Conservation (phyloP, 805 yeast genomes). For the Wickerhamiella slavikovae region DNA sequence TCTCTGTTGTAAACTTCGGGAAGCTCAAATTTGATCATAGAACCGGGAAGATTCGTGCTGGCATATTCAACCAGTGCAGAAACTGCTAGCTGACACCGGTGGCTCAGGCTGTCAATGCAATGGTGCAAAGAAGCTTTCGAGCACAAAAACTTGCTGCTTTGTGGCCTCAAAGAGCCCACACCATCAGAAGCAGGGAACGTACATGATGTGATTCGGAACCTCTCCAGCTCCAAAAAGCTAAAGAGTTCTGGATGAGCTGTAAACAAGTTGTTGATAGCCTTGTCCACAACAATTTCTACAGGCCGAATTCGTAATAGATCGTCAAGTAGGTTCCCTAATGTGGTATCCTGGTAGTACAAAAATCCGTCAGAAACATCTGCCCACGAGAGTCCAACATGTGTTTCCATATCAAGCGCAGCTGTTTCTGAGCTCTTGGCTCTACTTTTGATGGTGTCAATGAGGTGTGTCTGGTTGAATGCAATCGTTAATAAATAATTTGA, state of each 20-base stretch:
- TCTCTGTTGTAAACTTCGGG: conserved; percentile 40
- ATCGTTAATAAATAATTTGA: conserved; percentile 55
- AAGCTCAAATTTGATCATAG: conserved; percentile 37
- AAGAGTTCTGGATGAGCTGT: conserved; percentile 12
- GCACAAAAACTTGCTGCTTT: conserved; percentile 23
- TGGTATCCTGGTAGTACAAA: conserved; percentile 40
- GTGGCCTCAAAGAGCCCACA: conserved; percentile 18
- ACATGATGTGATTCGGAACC: conserved; percentile 39
- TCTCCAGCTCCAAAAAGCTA: conserved; percentile 34
- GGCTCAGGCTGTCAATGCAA: conserved; percentile 9
- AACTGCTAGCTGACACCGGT: conserved; percentile 35
- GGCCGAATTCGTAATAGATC: conserved; percentile 66
- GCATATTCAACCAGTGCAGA: conserved; percentile 46
- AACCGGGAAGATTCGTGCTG: conserved; percentile 50
- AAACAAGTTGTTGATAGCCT: conserved; percentile 8
- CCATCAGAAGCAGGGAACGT: conserved; percentile 22
- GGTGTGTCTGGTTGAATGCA: conserved; percentile 9
- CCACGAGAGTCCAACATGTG: conserved; percentile 64
- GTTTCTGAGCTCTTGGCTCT: no score
- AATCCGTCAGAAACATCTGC: conserved; percentile 73
- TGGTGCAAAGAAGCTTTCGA: conserved; percentile 5
- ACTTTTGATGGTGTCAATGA: no score
- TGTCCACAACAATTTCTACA: conserved; percentile 43
- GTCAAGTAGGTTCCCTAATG: conserved; percentile 37
- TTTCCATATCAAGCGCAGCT: conserved; percentile 12